Conservation (phyloP, 164 flowering plant genomes). For the Aristolochia contorta region DNA sequence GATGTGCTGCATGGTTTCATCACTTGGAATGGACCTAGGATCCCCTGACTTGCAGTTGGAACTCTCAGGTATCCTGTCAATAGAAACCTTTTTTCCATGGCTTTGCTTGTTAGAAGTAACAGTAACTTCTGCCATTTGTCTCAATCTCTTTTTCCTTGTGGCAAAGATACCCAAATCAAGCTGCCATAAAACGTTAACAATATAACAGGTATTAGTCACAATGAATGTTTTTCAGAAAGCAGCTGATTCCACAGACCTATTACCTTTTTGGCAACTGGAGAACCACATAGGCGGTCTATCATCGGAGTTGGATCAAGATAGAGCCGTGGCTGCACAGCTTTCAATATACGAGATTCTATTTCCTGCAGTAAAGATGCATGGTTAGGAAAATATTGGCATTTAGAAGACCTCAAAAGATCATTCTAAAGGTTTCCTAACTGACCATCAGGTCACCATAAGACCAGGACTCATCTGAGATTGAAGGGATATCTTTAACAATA, state of each 20-base stretch:
- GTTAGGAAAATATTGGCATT: neutral
- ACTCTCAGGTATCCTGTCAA: constrained; percentile 55
- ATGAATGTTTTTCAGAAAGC: neutral
- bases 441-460: constrained; percentile 95
- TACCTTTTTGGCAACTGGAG: constrained; percentile 54
- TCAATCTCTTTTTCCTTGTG: constrained; percentile 55
- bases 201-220: neutral
- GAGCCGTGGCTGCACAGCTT: constrained; percentile 82
- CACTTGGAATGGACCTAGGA: constrained; percentile 28
- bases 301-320: constrained; percentile 76
- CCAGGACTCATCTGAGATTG: constrained; percentile 77
- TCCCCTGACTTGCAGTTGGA: constrained; percentile 41
- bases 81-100: constrained; percentile 68
- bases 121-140: constrained; percentile 55
- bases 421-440: constrained; percentile 9
- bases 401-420: neutral
- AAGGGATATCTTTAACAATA: constrained; percentile 86
- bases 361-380: constrained; percentile 38
- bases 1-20: constrained; percentile 28
- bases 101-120: constrained; percentile 46
- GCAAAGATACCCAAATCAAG: constrained; percentile 48
- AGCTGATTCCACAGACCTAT: neutral
- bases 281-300: constrained; percentile 56
- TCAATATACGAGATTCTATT: constrained; percentile 83
- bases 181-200: constrained; percentile 32